Evolutionary conservation across 805 yeast species (phyloP).

Genomic region (Spathaspora arborariae): DNA sequence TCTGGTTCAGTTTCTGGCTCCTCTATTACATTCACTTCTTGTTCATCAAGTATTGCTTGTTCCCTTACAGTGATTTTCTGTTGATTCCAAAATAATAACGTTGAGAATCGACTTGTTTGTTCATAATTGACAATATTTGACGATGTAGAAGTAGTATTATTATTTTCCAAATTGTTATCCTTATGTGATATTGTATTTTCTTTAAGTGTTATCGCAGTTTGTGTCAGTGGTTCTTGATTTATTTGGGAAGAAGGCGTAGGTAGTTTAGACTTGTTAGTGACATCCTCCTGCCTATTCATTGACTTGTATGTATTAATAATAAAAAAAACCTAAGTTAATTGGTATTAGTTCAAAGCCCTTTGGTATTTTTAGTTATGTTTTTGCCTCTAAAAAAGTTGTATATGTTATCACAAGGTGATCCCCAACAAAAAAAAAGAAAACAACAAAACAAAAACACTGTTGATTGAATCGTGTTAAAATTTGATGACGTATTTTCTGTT

Average conservation of each 20-base stretch:
- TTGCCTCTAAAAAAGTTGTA: background rate
- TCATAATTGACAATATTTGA: constrained; percentile 1
- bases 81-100: constrained; percentile 5
- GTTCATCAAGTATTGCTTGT: background rate
- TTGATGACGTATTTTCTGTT: too few relatives aligned
- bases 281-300: background rate
- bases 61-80: background rate
- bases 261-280: background rate
- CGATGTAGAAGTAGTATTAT: background rate
- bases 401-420: background rate
- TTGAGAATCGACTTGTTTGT: constrained; percentile 3
- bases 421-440: background rate
- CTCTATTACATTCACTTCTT: background rate
- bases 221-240: background rate
- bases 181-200: background rate
- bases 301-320: background rate
- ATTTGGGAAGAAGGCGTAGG: background rate
- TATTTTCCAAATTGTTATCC: background rate
- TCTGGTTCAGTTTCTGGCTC: background rate
- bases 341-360: background rate
- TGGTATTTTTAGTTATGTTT: background rate
- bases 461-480: too few relatives aligned
- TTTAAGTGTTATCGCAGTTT: background rate
- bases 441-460: too few relatives aligned
- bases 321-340: too few relatives aligned